Conservation (phyloP, 176 grass and related monocot species). For the Avena sativa region DNA sequence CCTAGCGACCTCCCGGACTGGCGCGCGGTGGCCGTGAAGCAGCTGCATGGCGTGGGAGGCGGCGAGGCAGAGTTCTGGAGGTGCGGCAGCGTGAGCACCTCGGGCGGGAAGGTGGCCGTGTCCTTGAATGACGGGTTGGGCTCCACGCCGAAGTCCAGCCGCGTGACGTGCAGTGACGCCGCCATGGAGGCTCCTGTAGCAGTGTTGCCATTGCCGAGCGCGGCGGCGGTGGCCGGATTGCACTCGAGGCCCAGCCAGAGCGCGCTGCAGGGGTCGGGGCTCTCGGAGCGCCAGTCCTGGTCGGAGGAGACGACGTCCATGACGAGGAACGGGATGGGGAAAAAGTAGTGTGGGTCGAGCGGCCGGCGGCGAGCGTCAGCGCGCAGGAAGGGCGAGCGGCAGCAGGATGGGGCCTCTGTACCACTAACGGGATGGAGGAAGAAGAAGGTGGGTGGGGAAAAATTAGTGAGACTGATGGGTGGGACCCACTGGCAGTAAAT, state of each 20-base stretch:
- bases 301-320: constrained; percentile 94
- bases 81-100: constrained; percentile 63
- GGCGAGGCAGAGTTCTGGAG: constrained; percentile 89
- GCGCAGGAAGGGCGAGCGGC: too few species aligned
- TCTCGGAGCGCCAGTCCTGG: constrained; percentile 76
- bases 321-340: constrained; percentile 46
- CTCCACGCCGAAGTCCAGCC: constrained; percentile 83
- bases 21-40: constrained; percentile 85
- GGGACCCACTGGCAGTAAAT: too few species aligned
- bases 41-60: constrained; percentile 69
- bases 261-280: constrained; percentile 71
- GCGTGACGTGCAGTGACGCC: constrained; percentile 69
- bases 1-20: constrained; percentile 80
- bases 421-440: too few species aligned
- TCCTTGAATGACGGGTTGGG: constrained; percentile 81
- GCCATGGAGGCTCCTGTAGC: background rate
- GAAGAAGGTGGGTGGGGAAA: too few species aligned
- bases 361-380: too few species aligned
- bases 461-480: too few species aligned
- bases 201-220: too few species aligned
- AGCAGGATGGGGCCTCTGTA: too few species aligned
- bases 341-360: too few species aligned
- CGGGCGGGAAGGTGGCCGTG: constrained; percentile 62
- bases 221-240: constrained; percentile 51
- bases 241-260: constrained; percentile 92